Evolutionary conservation across 2,329 filamentous ascomycete genomes (phyloP), one percentile per base, ranked within the genome.

Genomic region (Penicillium verrucosum): DNA sequence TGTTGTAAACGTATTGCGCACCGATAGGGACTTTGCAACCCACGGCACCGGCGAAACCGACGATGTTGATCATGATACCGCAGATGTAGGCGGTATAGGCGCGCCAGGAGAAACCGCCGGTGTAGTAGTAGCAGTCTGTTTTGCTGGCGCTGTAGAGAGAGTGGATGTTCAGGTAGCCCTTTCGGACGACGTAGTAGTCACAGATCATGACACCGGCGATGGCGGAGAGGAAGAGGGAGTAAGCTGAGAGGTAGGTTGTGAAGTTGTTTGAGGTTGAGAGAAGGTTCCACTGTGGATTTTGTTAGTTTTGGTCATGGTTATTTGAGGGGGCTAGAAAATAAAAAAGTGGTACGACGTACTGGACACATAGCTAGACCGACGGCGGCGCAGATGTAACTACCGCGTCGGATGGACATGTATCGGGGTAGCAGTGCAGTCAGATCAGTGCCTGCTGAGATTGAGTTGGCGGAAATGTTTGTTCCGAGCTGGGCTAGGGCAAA

Each of bases 171-270:
- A 94, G 80, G 71, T 92, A 96, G 5, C 92, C 92, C 57, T 83
- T 86, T 56, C 92, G 88, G 5, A 96, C 89, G 54, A 89, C 60
- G 74, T 95, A 97, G 78, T 97, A 97, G 74, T 97, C 92, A 64
- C 82, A 84, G 58, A 92, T 80, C 77, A 96, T 94, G 61, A 96
- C 90, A n/a, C 92, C 92, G 0, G 90, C 92, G 60, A 97, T 95
- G 42, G 89, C 91, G 57, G 89, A 92, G n/a, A 97, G 82, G 76
- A 97, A 97, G 55, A 97, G 91, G 3, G 89, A 92, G 78, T 96
- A 96, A 1, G 92, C 89, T 0, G 89, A 94, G 0, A 97, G 85
- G 70, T 96, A 96, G 4, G 90, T 95, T 0, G 90, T 94, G 78
- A 96, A 96, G 74, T 88, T 86, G 78, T 93, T 96, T 43, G 85